Base-by-base conservation (phyloP, 305 asterid species). In the Plantago coronopus region DNA sequence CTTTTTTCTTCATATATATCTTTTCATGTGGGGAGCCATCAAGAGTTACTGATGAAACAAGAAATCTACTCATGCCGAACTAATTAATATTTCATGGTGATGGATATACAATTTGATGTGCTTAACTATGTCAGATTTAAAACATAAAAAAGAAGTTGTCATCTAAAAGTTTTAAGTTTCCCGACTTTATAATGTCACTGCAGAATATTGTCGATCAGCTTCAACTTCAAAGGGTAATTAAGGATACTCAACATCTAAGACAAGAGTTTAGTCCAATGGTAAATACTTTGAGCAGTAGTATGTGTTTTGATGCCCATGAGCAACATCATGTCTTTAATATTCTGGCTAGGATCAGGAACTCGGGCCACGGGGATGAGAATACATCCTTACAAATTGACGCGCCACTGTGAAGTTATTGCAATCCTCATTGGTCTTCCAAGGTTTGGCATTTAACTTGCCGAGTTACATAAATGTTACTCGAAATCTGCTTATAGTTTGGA, bases 131-230 rank as follows among this genome's bases (percentile, higher is more conserved):
- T 34, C 13, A 3, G 42, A 34, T 10, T 7, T 34, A 13, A 34
- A 8, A 34, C 13, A 34, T 7, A 34, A 34, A 34, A 34, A 34
- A 34, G 2, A 34, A 34, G 8, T 34, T 34, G 15, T 10, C 10
- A 4, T 34, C 42, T 34, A 2, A 34, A 34, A n/a, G n/a, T n/a
- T n/a, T n/a, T n/a, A n/a, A 61, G 53, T 62, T 31, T 48, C 22
- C 17, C n/a, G 0, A 19, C 57, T 48, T 47, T 71, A 50, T 63
- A 46, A 27, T 47, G 37, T 74, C 67, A 57, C 69, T 66, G 57
- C 61, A 87, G 97, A 79, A 83, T 73, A 80, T 81, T 65, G 66
- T 85, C 40, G 89, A 83, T 68, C 87, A 90, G 68, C 76, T 81
- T 70, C 91, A 79, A 71, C 81, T 90, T 66, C 95, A 90, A 64